Evolutionary conservation across 2,329 filamentous ascomycete species (phyloP), one percentile per base, ranked within the genome.

Genomic region (Cladosporium sp.): DNA sequence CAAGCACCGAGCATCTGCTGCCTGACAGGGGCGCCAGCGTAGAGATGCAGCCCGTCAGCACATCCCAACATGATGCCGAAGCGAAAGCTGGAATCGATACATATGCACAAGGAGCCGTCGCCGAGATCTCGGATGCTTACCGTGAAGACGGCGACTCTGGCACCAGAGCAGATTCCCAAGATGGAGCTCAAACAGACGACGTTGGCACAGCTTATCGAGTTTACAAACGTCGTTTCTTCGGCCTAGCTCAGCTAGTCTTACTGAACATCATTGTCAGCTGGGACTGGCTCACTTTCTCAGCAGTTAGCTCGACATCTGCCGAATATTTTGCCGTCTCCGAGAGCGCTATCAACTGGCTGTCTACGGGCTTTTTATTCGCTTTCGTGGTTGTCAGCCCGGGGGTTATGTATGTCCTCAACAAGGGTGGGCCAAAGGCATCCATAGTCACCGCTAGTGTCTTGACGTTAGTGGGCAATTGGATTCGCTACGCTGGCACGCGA

Each of bases 231-330:
- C 81, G 93, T 42, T 98, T 89, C 84, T 87, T 95, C 68, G 93
- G 93, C 1, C 75, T 98, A 48, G 72, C 81, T 18, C 88, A 95
- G 70, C 72, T 97, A 65, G 86, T 90, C 6, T 71, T 97, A 63
- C 76, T 97, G 71, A 98, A 97, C 68, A 85, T 96, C 52, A 82
- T 97, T 56, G 86, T 95, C 40, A 95, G 88, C 65, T 97, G 92
- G 92, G 89, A 95, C 80, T 97, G 92, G 92, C 81, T 97, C 61
- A 93, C 90, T 6, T 96, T 90, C 70, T 86, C 91, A 2, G 86
- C 92, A 38, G 84, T 95, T 32, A 89, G 89, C 1, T 80, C 80
- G 33, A 82, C 85, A 18, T 80, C 89, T 1, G 83, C 90, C 0
- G 61, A 76, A 19, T 95, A 90, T 74, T 97, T 95, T 66, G 61